Evolutionary conservation across 495 filamentous ascomycete genomes (phyloP), one percentile per base, ranked within the genome.

Genomic region (Elaphomyces granulatus): DNA sequence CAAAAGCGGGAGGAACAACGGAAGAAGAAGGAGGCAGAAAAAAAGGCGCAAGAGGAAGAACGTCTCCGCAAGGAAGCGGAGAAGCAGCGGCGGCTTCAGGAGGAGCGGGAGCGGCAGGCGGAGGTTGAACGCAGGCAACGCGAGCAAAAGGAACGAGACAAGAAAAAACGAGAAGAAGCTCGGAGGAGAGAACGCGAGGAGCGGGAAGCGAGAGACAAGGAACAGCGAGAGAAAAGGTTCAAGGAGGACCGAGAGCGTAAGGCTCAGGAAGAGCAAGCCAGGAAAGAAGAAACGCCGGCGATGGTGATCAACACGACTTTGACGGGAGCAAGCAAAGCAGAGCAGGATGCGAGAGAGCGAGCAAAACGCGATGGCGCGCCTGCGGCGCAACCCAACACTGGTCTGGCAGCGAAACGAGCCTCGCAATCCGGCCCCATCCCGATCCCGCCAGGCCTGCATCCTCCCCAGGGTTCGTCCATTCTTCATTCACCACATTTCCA

Each of bases 21-120:
- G 16, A 90, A 81, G 68, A 88, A 87, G 63, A 83, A 78, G 45
- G 90, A 98, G 49, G 80, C 82, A n/a, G 85, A 92, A 55, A 83
- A 80, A 47, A 92, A 83, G 59, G 82, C 81, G 19, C 80, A 82
- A 49, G 83, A 94, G 42, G 88, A 94, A 49, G 90, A 94, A 47
- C 78, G 80, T 19, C 64, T 72, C 35, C 72, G 75, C 41, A 86
- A 82, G 52, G 84, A 93, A 52, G 75, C 73, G 1, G 87, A 87
- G 53, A 81, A 80, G 51, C 76, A 80, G 46, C 75, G 77, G 45
- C 77, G 81, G 32, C 61, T 79, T 20, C 80, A 81, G 40, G 88
- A 95, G 53, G 80, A 84, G 46, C 76, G 84, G 41, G 86, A 94
- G 44, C 77, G 77, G 17, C 82, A 83, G 50, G 78, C 76, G 4